These are phyloP conservation scores for Debaryomycetaceae sp. DNA, from an alignment of 1,139 yeast genomes.

Conservation along the genomic window DNA sequence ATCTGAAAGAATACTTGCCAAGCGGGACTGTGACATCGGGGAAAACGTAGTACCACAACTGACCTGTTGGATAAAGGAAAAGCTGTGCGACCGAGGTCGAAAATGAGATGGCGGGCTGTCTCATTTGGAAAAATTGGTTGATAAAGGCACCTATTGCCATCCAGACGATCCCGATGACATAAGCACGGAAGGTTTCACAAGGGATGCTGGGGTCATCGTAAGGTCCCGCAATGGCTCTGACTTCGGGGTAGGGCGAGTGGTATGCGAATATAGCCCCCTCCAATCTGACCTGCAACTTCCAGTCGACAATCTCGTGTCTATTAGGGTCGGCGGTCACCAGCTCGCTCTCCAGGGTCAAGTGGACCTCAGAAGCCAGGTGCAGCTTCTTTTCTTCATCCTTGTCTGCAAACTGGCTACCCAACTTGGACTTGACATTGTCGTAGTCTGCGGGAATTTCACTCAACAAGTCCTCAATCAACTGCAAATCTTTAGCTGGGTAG, in stretches of 20 bases:
- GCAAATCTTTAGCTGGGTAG: conserved; percentile 14
- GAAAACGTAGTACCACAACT: conserved; percentile 18
- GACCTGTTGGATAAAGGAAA: conserved; percentile 51
- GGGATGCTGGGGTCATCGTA: conserved; percentile 40
- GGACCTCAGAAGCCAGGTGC: neutral
- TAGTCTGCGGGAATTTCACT: conserved; percentile 17
- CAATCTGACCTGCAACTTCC: conserved; percentile 23
- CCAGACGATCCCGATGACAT: conserved; percentile 45
- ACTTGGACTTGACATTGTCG: conserved; percentile 11
- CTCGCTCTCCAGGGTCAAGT: conserved; percentile 9
- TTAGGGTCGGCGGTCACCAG: neutral
- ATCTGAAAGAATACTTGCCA: conserved; percentile 13
- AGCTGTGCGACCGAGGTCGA: conserved; percentile 47
- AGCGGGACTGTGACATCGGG: conserved; percentile 16
- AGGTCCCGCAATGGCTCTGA: conserved; percentile 48
- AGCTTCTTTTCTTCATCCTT: neutral
- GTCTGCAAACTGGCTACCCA: conserved; percentile 1
- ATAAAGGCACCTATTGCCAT: conserved; percentile 50
- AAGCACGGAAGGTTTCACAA: conserved; percentile 48
- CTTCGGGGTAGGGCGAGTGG: conserved; percentile 56
- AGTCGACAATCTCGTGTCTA: conserved; percentile 10
- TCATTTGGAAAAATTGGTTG: conserved; percentile 54
- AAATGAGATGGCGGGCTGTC: conserved; percentile 49
- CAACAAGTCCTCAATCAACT: conserved; percentile 10
- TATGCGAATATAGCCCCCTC: conserved; percentile 40